phyloP scores from a whole-genome alignment of 179 eudicot species.

The Actinidia polygama region DNA sequence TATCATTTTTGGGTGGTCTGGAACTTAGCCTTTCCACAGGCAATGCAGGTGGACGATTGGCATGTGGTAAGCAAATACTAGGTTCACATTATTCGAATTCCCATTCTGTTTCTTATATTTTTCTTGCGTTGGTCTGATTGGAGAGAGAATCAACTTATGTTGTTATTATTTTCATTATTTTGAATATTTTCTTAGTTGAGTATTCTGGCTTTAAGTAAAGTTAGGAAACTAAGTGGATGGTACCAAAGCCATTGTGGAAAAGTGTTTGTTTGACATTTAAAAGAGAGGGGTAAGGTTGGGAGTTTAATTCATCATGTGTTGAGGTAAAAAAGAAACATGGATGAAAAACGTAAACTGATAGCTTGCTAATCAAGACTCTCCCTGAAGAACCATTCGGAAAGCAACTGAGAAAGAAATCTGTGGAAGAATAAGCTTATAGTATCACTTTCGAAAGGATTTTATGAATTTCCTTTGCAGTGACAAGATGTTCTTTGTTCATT shows the following conservation, averaged over 20 bases:
- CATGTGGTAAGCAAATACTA: conserved; percentile 68
- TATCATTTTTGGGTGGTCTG: conserved; percentile 71
- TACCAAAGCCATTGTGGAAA: neutral
- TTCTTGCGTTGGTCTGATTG: conserved; percentile 8
- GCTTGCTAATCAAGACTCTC: neutral
- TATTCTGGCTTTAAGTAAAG: neutral
- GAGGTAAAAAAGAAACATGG: neutral
- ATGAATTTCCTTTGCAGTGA: neutral
- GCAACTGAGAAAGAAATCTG: neutral
- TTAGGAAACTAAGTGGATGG: neutral
- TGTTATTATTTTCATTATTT: neutral
- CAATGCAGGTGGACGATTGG: conserved; percentile 95
- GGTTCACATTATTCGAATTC: neutral
- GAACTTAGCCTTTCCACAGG: conserved; percentile 92
- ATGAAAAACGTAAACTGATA: neutral
- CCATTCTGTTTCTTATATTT: neutral
- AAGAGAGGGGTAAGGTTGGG: neutral
- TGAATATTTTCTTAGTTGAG: neutral
- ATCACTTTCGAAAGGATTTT: neutral
- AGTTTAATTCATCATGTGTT: neutral
- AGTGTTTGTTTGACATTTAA: neutral
- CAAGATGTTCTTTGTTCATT: neutral
- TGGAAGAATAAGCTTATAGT: neutral
- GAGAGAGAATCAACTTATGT: neutral
- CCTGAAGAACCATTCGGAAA: neutral